Conservation (phyloP, 2,329 filamentous ascomycete genomes). For the Colletotrichum salicis region DNA sequence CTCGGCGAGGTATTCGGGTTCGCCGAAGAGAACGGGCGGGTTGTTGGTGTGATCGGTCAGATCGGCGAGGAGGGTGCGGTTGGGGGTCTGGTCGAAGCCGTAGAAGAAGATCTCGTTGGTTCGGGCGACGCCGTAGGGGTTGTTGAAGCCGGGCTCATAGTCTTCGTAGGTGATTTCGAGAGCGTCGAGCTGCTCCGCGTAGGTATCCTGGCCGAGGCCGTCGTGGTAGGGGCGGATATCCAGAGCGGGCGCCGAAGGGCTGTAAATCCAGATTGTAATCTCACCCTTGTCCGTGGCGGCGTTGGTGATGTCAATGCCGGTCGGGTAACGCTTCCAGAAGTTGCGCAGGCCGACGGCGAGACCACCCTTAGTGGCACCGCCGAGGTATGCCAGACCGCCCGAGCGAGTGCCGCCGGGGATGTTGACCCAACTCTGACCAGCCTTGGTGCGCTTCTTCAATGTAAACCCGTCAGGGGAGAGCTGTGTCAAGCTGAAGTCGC, state of each 20-base stretch:
- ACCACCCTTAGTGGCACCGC: slow-evolving; percentile 66
- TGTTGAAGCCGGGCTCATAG: slow-evolving; percentile 65
- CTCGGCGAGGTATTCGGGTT: slow-evolving; percentile 59
- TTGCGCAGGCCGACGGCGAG: slow-evolving; percentile 67
- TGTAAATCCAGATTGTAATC: slow-evolving; percentile 71
- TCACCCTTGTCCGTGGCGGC: slow-evolving; percentile 60
- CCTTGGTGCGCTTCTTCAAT: slow-evolving; percentile 68
- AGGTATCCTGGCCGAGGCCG: slow-evolving; percentile 64
- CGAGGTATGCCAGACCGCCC: slow-evolving; percentile 68
- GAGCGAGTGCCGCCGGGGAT: slow-evolving; percentile 66
- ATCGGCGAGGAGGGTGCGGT: slow-evolving; percentile 54
- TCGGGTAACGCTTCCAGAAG: slow-evolving; percentile 73
- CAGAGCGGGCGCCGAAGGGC: slow-evolving; percentile 63
- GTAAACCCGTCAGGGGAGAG: slow-evolving; percentile 70
- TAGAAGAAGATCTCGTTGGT: slow-evolving; percentile 68
- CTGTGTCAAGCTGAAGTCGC: slow-evolving; percentile 66
- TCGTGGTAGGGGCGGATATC: slow-evolving; percentile 69
- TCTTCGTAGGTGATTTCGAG: slow-evolving; percentile 73
- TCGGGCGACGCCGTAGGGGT: slow-evolving; percentile 66
- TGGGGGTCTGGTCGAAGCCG: slow-evolving; percentile 63
- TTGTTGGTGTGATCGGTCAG: slow-evolving; percentile 59
- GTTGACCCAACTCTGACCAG: slow-evolving; percentile 67
- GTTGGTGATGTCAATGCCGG: slow-evolving; percentile 64
- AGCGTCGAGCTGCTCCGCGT: slow-evolving; percentile 67
- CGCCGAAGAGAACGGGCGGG: slow-evolving; percentile 62